Conservation (phyloP, 371 early-diverging fungal species). For the Mucor racemosus region DNA sequence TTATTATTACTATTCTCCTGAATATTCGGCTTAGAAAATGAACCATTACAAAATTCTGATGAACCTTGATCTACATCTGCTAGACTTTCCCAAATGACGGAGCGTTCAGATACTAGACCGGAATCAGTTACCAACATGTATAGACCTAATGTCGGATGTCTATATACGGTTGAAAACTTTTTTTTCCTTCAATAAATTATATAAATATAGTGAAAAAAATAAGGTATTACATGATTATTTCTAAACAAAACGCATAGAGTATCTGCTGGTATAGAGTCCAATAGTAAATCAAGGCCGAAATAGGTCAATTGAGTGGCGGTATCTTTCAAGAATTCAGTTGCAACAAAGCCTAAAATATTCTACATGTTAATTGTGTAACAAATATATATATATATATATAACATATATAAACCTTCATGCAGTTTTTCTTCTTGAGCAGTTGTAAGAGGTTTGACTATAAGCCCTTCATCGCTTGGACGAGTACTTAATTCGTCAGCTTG, state of each 20-base stretch:
- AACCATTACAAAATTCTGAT: slow-evolving; percentile 69
- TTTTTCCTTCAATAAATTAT: background rate
- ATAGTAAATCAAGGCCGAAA: slow-evolving; percentile 72
- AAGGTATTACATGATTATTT: slow-evolving; percentile 81
- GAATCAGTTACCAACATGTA: slow-evolving; percentile 89
- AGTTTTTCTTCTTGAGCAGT: slow-evolving; percentile 33
- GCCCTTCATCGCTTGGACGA: slow-evolving; percentile 40
- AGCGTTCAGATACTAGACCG: slow-evolving; percentile 67
- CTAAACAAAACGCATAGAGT: slow-evolving; percentile 84
- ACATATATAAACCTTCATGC: slow-evolving; percentile 31
- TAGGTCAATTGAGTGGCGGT: slow-evolving; percentile 88
- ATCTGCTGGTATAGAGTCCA: slow-evolving; percentile 63
- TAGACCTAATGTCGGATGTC: slow-evolving; percentile 64
- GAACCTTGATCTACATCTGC: slow-evolving; percentile 69
- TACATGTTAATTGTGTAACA: background rate
- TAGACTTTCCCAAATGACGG: slow-evolving; percentile 81
- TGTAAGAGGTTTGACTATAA: slow-evolving; percentile 5
- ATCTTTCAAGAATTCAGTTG: slow-evolving; percentile 67
- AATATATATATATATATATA: background rate
- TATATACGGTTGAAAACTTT: slow-evolving; percentile 82
- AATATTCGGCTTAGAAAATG: slow-evolving; percentile 50
- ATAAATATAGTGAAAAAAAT: background rate
- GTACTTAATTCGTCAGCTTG: slow-evolving; percentile 62
- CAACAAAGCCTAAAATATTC: slow-evolving; percentile 50
- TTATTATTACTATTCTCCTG: slow-evolving; percentile 12